A percentile compares a stretch with the other conserved stretches of the same genome.
phyloP scores from a whole-genome alignment of 257 asterid genomes.

The Penstemon davidsonii region DNA sequence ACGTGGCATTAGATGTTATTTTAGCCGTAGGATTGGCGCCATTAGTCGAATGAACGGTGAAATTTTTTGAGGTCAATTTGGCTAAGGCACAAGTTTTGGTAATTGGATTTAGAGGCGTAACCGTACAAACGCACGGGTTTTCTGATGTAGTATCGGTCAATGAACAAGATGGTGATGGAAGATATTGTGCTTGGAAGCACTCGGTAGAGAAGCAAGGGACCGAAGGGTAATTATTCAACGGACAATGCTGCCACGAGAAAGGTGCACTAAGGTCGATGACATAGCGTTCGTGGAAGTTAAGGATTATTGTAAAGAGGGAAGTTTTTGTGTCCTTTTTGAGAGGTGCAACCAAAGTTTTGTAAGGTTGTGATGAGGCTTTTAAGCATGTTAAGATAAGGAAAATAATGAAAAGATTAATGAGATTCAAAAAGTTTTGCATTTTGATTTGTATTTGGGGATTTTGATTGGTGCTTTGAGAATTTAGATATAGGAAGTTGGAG shows the following conservation, averaged over 20 bases:
- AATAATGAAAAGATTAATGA: slow-evolving; percentile 17
- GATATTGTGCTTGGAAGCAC: slow-evolving; percentile 38
- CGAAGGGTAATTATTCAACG: slow-evolving; percentile 13
- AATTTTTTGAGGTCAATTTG: slow-evolving; percentile 21
- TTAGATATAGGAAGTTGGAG: background rate
- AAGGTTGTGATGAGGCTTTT: slow-evolving; percentile 29
- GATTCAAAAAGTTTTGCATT: slow-evolving; percentile 3
- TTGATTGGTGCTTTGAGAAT: background rate
- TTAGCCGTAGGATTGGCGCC: slow-evolving; percentile 11
- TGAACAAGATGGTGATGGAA: slow-evolving; percentile 20
- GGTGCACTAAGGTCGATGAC: slow-evolving; percentile 36
- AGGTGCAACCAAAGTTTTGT: slow-evolving; percentile 33
- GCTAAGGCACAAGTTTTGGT: slow-evolving; percentile 28
- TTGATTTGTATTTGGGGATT: background rate
- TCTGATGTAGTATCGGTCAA: background rate
- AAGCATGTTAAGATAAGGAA: slow-evolving; percentile 21
- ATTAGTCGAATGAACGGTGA: slow-evolving; percentile 25
- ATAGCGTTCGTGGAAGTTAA: slow-evolving; percentile 29
- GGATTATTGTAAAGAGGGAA: slow-evolving; percentile 37
- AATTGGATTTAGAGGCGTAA: slow-evolving; percentile 34
- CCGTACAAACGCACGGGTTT: slow-evolving; percentile 35
- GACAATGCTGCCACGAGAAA: slow-evolving; percentile 41
- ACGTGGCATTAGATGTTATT: background rate
- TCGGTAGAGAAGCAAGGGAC: slow-evolving; percentile 33
- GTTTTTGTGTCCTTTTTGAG: slow-evolving; percentile 34